A percentile compares a stretch with the other conserved stretches of the same genome.
phyloP scores from a whole-genome alignment of 2,329 filamentous ascomycete genomes.

The Alternaria consortialis region DNA sequence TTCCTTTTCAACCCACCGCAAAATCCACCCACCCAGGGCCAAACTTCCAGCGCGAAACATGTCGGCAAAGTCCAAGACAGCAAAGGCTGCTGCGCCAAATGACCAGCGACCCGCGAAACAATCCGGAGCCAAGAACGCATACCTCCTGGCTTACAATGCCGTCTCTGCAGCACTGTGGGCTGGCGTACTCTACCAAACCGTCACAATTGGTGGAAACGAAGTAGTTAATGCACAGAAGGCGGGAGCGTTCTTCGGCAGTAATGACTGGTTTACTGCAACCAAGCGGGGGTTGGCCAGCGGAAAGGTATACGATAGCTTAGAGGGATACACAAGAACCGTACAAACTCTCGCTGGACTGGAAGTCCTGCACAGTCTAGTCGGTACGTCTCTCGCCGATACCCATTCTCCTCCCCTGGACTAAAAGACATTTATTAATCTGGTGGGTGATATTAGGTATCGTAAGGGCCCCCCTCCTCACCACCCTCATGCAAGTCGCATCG shows the following conservation, averaged over 20 bases:
- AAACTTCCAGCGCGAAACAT: neutral
- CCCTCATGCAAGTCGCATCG: slow-evolving; percentile 86
- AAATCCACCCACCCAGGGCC: no score
- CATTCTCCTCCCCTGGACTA: no score
- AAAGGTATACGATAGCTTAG: slow-evolving; percentile 68
- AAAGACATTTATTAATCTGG: neutral
- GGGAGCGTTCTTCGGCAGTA: slow-evolving; percentile 19
- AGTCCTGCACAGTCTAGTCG: slow-evolving; percentile 79
- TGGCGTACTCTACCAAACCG: slow-evolving; percentile 74
- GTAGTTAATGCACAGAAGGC: slow-evolving; percentile 24
- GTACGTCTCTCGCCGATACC: slow-evolving; percentile 57
- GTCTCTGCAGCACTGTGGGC: slow-evolving; percentile 80
- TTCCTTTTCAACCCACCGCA: neutral
- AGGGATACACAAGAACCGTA: slow-evolving; percentile 76
- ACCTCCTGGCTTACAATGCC: slow-evolving; percentile 88
- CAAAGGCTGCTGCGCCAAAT: slow-evolving; percentile 6
- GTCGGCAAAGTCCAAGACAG: slow-evolving; percentile 9
- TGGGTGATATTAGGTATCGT: slow-evolving; percentile 71
- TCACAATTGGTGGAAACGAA: slow-evolving; percentile 59
- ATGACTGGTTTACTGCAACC: slow-evolving; percentile 13
- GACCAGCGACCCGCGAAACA: slow-evolving; percentile 11
- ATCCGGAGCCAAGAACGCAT: slow-evolving; percentile 52
- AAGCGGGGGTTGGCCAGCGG: slow-evolving; percentile 40
- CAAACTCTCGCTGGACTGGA: slow-evolving; percentile 87
- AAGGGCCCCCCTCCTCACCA: slow-evolving; percentile 84